These are phyloP conservation scores for Pichia kluyveri DNA, from an alignment of 805 yeast genomes.

Conservation along the genomic window DNA sequence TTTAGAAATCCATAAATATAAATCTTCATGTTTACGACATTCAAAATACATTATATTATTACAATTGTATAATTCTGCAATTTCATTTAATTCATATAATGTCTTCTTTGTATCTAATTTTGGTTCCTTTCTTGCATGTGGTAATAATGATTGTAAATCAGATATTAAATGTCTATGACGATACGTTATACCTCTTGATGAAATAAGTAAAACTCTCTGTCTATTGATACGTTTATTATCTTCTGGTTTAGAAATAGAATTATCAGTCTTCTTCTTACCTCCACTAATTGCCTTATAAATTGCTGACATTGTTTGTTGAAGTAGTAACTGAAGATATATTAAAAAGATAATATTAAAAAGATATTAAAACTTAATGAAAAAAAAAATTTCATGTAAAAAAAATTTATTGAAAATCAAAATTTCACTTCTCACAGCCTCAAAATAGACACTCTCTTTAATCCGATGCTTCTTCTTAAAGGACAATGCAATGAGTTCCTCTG, in stretches of 20 bases:
- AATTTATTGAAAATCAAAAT: no score
- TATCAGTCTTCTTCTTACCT: background rate
- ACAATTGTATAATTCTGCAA: constrained; percentile 95
- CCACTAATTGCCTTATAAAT: constrained; percentile 51
- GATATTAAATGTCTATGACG: constrained; percentile 91
- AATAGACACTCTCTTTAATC: no score
- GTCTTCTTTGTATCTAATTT: constrained; percentile 90
- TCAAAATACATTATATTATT: constrained; percentile 91
- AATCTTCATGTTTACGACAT: constrained; percentile 91
- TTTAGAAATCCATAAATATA: constrained; percentile 89
- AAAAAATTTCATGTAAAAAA: background rate
- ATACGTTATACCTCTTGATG: constrained; percentile 90
- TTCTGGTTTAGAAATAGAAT: constrained; percentile 19
- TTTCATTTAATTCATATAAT: constrained; percentile 81
- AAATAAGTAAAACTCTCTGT: constrained; percentile 80
- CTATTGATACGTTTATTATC: constrained; percentile 61
- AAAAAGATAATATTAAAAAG: background rate
- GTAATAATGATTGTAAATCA: constrained; percentile 71
- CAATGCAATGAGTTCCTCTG: background rate
- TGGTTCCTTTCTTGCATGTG: constrained; percentile 95
- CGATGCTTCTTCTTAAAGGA: no score
- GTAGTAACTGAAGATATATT: background rate
- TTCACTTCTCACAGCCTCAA: no score
- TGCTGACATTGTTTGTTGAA: constrained; percentile 47
- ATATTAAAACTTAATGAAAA: background rate